These are phyloP conservation scores for Fusarium torulosum DNA, from an alignment of 2,329 filamentous ascomycete genomes.

Conservation along the genomic window DNA sequence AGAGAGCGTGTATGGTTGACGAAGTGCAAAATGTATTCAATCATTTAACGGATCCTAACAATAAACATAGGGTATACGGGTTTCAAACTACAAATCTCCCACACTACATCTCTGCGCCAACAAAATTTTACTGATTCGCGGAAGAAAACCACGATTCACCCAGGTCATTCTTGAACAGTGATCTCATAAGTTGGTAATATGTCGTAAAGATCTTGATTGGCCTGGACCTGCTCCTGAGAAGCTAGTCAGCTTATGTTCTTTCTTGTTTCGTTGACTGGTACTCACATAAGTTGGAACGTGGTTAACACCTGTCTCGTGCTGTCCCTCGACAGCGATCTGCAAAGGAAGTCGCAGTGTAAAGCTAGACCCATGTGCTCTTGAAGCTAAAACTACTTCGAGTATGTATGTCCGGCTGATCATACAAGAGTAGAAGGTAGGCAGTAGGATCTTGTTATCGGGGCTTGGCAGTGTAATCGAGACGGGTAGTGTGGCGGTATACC, in stretches of 20 bases:
- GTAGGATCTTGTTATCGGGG: conserved; percentile 23
- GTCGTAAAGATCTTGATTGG: conserved; percentile 21
- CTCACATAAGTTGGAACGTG: conserved; percentile 36
- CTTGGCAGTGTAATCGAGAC: conserved; percentile 22
- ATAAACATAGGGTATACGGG: background rate
- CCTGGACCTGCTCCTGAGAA: conserved; percentile 24
- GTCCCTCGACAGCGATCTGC: conserved; percentile 17
- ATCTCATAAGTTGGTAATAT: conserved; percentile 25
- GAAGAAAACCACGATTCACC: too few species aligned
- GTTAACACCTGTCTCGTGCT: background rate
- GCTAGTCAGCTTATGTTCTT: fast-evolving
- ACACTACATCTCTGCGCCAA: too few species aligned
- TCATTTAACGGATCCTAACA: too few species aligned
- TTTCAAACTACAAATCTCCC: background rate
- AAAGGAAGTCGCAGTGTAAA: conserved; percentile 26
- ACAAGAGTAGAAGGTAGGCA: conserved; percentile 39
- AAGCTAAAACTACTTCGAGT: conserved; percentile 9
- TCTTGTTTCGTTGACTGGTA: fast-evolving
- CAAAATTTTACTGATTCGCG: background rate
- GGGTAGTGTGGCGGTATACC: conserved; percentile 10
- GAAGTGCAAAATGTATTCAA: too few species aligned
- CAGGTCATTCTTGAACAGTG: background rate
- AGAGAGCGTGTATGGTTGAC: too few species aligned
- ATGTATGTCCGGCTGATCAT: conserved; percentile 31
- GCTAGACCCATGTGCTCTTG: conserved; percentile 9